Conservation (phyloP, 1,284 basidiomycete species). For the Leccinum huronense region DNA sequence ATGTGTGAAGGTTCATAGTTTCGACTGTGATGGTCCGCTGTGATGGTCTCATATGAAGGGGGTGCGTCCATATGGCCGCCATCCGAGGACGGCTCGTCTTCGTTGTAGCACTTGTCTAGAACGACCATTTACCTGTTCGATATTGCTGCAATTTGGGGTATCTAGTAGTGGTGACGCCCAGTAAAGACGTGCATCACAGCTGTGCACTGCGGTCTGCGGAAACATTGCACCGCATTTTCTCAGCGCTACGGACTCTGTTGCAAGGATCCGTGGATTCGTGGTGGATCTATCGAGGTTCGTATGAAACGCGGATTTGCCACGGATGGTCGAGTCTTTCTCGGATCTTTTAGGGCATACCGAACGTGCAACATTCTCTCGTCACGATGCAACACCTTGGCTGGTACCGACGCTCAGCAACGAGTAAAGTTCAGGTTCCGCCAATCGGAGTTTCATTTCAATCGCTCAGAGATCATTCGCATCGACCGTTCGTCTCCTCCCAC, state of each 20-base stretch:
- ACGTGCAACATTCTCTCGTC: no score
- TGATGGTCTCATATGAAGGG: slow-evolving; percentile 26
- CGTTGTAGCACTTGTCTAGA: slow-evolving; percentile 15
- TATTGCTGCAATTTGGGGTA: not conserved
- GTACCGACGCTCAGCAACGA: no score
- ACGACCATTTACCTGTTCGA: slow-evolving; percentile 13
- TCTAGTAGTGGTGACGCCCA: not conserved
- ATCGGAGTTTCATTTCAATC: not conserved
- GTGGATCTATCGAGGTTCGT: no score
- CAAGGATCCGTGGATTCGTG: no score
- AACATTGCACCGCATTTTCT: not conserved
- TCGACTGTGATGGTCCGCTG: not conserved
- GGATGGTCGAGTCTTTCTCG: no score
- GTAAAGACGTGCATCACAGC: not conserved
- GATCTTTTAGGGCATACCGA: no score
- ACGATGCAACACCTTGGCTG: no score
- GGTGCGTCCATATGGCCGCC: slow-evolving; percentile 16
- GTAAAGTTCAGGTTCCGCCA: no score
- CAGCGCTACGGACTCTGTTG: no score
- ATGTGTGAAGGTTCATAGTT: not conserved
- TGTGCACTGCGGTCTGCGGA: not conserved
- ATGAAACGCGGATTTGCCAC: no score
- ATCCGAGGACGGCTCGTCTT: slow-evolving; percentile 8
- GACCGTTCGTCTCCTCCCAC: not conserved
- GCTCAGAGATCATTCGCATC: not conserved